A percentile compares a stretch with the other conserved stretches of the same genome.
Conservation (phyloP, 768 basidiomycete species). For the Pisolithus microcarpus region DNA sequence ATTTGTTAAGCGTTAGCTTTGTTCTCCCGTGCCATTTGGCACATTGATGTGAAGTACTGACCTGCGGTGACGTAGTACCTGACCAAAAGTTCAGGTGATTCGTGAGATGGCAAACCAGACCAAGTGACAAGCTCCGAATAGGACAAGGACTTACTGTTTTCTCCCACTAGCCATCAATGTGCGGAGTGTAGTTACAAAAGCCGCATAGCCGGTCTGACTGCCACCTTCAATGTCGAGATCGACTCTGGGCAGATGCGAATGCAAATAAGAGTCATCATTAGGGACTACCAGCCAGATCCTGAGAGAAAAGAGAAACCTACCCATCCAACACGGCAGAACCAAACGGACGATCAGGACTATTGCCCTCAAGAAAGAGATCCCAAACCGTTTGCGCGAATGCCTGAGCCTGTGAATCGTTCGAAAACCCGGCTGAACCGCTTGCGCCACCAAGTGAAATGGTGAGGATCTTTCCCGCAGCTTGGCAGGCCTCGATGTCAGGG, state of each 20-base stretch:
- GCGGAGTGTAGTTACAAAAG: conserved; percentile 25
- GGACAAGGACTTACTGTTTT: conserved; percentile 16
- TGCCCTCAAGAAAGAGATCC: conserved; percentile 61
- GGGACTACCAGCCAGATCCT: too few species aligned
- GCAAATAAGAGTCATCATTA: neutral
- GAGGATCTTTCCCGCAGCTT: conserved; percentile 53
- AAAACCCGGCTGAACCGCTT: conserved; percentile 56
- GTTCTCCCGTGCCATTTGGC: neutral
- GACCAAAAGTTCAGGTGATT: neutral
- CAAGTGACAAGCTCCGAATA: neutral
- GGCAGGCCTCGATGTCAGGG: conserved; percentile 56
- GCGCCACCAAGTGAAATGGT: conserved; percentile 57
- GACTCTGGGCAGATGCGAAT: conserved; percentile 13
- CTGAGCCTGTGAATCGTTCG: conserved; percentile 48
- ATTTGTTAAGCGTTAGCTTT: neutral
- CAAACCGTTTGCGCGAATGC: conserved; percentile 63
- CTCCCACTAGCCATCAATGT: conserved; percentile 22
- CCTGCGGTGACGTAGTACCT: conserved; percentile 42
- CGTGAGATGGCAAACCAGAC: neutral
- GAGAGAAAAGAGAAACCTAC: conserved; percentile 27
- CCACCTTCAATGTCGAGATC: conserved; percentile 48
- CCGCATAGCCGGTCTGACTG: conserved; percentile 19
- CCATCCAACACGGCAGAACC: conserved; percentile 68
- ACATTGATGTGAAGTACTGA: neutral
- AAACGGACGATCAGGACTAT: conserved; percentile 57